These are phyloP conservation scores for Fusarium sp. DNA, from an alignment of 2,329 filamentous ascomycete genomes.

Conservation along the genomic window DNA sequence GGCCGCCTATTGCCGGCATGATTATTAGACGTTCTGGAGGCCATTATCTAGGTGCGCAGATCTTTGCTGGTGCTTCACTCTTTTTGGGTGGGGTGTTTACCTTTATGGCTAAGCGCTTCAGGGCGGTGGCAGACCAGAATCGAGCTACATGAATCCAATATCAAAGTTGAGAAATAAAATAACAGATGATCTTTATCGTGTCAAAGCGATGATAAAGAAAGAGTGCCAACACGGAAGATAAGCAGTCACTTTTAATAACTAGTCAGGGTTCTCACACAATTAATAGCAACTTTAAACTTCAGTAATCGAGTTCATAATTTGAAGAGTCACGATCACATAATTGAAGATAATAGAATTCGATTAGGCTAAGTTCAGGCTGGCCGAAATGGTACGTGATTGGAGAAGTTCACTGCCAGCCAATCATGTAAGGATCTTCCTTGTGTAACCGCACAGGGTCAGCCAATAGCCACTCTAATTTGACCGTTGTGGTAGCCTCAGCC, in stretches of 20 bases:
- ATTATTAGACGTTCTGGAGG: not conserved
- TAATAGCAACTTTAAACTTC: not conserved
- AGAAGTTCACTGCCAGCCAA: not conserved
- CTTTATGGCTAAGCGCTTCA: not conserved
- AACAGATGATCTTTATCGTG: not conserved
- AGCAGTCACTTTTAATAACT: not conserved
- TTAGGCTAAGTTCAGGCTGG: not conserved
- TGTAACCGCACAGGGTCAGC: not conserved
- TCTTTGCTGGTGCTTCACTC: not conserved
- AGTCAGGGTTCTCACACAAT: not conserved
- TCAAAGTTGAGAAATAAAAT: not conserved
- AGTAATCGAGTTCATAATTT: too few species aligned
- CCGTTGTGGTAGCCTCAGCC: rapidly evolving
- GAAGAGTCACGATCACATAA: rapidly evolving
- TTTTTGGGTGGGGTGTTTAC: not conserved
- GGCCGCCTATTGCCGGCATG: not conserved
- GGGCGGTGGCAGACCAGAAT: rapidly evolving
- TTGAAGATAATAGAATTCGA: not conserved
- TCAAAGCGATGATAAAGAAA: not conserved
- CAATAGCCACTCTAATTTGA: rapidly evolving
- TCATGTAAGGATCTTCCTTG: too few species aligned
- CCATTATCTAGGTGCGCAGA: not conserved
- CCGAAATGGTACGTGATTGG: not conserved
- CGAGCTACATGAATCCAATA: not conserved
- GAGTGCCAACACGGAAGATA: not conserved